phyloP scores from a whole-genome alignment of 257 asterid genomes.

The Nicotiana knightiana region DNA sequence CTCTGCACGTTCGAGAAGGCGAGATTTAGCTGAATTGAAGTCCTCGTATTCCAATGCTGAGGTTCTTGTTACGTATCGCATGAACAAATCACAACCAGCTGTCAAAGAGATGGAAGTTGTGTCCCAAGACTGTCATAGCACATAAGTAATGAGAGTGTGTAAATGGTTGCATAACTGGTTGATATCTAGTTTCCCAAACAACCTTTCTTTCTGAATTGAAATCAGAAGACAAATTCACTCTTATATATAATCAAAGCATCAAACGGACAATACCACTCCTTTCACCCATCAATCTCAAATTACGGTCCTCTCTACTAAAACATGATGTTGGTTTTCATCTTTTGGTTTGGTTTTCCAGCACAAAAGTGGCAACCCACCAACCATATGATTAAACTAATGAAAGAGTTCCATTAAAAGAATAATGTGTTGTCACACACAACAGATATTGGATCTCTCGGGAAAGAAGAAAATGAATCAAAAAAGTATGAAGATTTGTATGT shows the following conservation, averaged over 20 bases:
- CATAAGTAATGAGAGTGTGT: neutral
- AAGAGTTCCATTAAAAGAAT: neutral
- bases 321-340: too few relatives aligned
- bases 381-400: neutral
- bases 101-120: slow-evolving; percentile 91
- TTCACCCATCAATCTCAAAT: neutral
- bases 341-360: neutral
- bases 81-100: slow-evolving; percentile 91
- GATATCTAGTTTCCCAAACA: neutral
- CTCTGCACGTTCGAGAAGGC: slow-evolving; percentile 93
- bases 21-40: slow-evolving; percentile 74
- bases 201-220: too few relatives aligned
- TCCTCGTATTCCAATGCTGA: slow-evolving; percentile 86
- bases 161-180: neutral
- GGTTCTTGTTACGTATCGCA: slow-evolving; percentile 91
- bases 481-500: too few relatives aligned
- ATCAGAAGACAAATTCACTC: neutral
- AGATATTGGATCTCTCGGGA: too few relatives aligned
- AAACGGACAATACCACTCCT: neutral
- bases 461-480: too few relatives aligned
- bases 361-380: neutral
- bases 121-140: slow-evolving; percentile 77
- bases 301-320: neutral
- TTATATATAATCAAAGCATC: neutral
- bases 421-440: too few relatives aligned